Conservation (phyloP, 768 basidiomycete genomes). For the Calocera viscosa region DNA sequence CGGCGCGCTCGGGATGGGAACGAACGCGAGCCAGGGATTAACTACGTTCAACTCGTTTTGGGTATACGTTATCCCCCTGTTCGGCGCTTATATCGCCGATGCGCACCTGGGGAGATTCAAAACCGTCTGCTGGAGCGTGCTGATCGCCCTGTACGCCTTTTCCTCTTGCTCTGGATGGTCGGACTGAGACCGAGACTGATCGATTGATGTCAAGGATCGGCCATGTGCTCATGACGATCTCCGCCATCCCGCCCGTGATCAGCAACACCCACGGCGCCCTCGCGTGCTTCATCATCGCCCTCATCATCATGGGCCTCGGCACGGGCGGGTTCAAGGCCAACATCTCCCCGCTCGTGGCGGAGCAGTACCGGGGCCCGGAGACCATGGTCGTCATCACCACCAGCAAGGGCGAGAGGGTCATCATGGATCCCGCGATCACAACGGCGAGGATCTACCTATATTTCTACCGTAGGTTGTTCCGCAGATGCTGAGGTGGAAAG, state of each 20-base stretch:
- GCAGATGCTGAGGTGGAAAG: too few species aligned
- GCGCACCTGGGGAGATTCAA: slow-evolving; percentile 25
- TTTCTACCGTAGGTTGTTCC: slow-evolving; percentile 7
- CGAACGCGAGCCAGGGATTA: slow-evolving; percentile 22
- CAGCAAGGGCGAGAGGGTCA: slow-evolving; percentile 21
- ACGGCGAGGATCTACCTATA: slow-evolving; percentile 22
- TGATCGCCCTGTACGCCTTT: slow-evolving; percentile 20
- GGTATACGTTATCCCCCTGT: slow-evolving; percentile 15
- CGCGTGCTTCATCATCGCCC: slow-evolving; percentile 22
- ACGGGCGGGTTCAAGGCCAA: slow-evolving; percentile 23
- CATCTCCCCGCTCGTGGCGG: slow-evolving; percentile 27
- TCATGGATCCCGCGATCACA: slow-evolving; percentile 26
- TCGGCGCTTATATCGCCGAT: slow-evolving; percentile 16
- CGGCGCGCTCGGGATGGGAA: slow-evolving; percentile 22
- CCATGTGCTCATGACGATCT: slow-evolving; percentile 19
- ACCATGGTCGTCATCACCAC: slow-evolving; percentile 11
- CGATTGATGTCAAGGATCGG: slow-evolving; percentile 12
- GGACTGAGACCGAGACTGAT: background rate
- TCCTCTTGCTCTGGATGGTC: background rate
- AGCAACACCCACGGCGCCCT: slow-evolving; percentile 19
- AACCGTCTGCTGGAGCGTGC: slow-evolving; percentile 24
- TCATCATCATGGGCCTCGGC: slow-evolving; percentile 23
- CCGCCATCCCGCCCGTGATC: slow-evolving; percentile 21
- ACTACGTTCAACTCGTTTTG: slow-evolving; percentile 23
- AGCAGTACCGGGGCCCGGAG: slow-evolving; percentile 20